A percentile compares a stretch with the other conserved stretches of the same genome.
phyloP scores from a whole-genome alignment of 768 basidiomycete genomes.

The Lenzites betulinus region DNA sequence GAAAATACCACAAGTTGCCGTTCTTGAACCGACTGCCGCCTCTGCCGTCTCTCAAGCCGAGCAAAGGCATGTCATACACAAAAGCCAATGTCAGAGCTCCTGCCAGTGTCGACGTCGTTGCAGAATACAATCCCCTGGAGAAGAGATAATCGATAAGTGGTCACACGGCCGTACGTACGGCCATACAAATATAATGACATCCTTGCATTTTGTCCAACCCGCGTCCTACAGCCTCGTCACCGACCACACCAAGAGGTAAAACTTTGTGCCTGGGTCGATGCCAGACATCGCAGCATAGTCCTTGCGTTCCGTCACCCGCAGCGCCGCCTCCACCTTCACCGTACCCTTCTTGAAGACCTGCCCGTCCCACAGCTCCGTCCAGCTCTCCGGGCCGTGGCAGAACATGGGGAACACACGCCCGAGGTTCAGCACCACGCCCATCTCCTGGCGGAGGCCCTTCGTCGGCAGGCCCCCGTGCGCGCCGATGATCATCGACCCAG shows the following conservation, averaged over 20 bases:
- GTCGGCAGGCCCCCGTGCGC: constrained; percentile 36
- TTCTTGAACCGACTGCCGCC: no score
- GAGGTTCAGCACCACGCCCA: background rate
- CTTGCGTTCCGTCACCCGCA: constrained; percentile 7
- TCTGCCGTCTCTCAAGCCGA: no score
- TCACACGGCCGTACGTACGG: no score
- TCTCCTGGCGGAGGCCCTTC: constrained; percentile 26
- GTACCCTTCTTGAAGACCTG: constrained; percentile 36
- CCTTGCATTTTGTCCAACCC: background rate
- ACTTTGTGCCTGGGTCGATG: background rate
- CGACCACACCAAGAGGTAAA: constrained; percentile 13
- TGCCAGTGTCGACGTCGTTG: no score
- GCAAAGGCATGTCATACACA: no score
- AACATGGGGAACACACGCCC: constrained; percentile 28
- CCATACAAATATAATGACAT: background rate
- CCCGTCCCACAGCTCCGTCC: constrained; percentile 42
- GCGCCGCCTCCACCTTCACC: constrained; percentile 30
- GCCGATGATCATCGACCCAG: constrained; percentile 49
- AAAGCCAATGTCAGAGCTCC: no score
- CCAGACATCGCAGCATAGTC: background rate
- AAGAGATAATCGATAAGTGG: no score
- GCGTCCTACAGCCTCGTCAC: constrained; percentile 10
- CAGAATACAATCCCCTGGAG: no score
- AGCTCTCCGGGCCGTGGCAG: constrained; percentile 38
- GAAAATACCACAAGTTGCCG: background rate